Evolutionary conservation across 805 yeast species (phyloP).

Genomic region (Saccharomycopsis synnaedendra): DNA sequence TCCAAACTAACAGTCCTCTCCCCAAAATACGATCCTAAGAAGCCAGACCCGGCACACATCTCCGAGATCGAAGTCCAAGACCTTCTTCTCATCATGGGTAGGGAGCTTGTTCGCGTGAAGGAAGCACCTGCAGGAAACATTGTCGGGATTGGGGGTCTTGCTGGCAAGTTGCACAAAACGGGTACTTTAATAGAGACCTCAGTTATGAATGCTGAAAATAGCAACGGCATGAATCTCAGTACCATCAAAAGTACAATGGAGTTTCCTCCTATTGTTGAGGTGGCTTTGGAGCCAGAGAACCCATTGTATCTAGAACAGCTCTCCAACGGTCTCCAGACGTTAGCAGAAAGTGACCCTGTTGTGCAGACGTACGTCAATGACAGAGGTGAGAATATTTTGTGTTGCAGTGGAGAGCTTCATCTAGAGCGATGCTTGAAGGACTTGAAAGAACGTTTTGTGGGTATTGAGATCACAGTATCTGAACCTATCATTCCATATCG

Average conservation of each 20-base stretch:
- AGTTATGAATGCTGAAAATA: slow-evolving; percentile 20
- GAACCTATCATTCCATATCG: slow-evolving; percentile 92
- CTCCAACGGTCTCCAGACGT: slow-evolving; percentile 64
- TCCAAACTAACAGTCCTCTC: slow-evolving; percentile 68
- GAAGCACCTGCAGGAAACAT: slow-evolving; percentile 91
- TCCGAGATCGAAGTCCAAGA: slow-evolving; percentile 52
- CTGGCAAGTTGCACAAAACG: slow-evolving; percentile 68
- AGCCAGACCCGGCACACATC: slow-evolving; percentile 39
- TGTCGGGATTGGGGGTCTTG: slow-evolving; percentile 89
- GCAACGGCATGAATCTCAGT: slow-evolving; percentile 59
- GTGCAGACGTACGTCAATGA: slow-evolving; percentile 80
- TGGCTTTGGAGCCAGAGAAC: slow-evolving; percentile 90
- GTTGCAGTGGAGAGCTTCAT: slow-evolving; percentile 96
- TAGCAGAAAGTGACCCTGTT: slow-evolving; percentile 90
- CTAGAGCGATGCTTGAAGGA: slow-evolving; percentile 91
- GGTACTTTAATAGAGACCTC: slow-evolving; percentile 66
- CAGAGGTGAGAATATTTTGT: slow-evolving; percentile 84
- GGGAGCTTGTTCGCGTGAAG: slow-evolving; percentile 68
- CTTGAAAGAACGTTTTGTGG: slow-evolving; percentile 82
- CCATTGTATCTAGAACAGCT: slow-evolving; percentile 69
- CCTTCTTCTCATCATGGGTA: slow-evolving; percentile 81
- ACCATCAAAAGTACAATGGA: slow-evolving; percentile 45
- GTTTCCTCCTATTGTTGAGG: slow-evolving; percentile 86
- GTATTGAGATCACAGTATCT: slow-evolving; percentile 74
- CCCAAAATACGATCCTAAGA: slow-evolving; percentile 72